These are phyloP conservation scores for Daldinia vernicosa DNA, from an alignment of 495 filamentous ascomycete species.

Conservation along the genomic window DNA sequence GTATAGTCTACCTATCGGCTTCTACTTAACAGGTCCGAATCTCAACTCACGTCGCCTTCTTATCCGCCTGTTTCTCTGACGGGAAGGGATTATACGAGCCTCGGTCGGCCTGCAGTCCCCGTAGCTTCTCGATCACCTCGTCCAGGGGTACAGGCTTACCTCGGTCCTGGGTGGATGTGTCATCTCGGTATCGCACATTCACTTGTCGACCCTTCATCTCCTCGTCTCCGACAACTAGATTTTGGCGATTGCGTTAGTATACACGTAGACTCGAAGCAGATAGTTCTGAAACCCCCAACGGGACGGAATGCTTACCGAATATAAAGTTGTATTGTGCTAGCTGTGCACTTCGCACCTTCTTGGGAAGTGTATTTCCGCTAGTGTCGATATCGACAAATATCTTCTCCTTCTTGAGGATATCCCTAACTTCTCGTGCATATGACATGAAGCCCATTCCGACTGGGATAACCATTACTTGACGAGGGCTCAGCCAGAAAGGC, in stretches of 20 bases:
- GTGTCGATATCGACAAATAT: constrained; percentile 88
- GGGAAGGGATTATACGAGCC: constrained; percentile 62
- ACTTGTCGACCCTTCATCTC: constrained; percentile 80
- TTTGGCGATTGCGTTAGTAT: constrained; percentile 17
- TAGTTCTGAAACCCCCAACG: not conserved
- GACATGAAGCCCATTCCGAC: constrained; percentile 86
- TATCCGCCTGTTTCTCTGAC: constrained; percentile 36
- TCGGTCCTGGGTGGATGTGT: constrained; percentile 78
- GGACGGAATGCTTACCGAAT: constrained; percentile 65
- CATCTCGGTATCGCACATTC: constrained; percentile 91
- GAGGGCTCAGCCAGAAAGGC: constrained; percentile 97
- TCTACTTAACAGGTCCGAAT: not conserved
- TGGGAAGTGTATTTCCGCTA: constrained; percentile 90
- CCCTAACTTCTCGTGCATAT: constrained; percentile 85
- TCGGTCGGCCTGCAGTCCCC: constrained; percentile 71
- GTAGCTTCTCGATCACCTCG: constrained; percentile 79
- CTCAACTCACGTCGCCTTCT: constrained; percentile 17
- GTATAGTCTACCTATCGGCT: constrained; percentile 18
- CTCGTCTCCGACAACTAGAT: constrained; percentile 80
- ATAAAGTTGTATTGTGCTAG: constrained; percentile 91
- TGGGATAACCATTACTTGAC: constrained; percentile 90
- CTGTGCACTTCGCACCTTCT: constrained; percentile 93
- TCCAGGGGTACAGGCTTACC: constrained; percentile 74
- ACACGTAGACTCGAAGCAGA: not conserved
- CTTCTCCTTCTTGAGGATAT: constrained; percentile 63